Conservation (phyloP, 2,329 filamentous ascomycete genomes). For the Stagonosporopsis tanaceti region DNA sequence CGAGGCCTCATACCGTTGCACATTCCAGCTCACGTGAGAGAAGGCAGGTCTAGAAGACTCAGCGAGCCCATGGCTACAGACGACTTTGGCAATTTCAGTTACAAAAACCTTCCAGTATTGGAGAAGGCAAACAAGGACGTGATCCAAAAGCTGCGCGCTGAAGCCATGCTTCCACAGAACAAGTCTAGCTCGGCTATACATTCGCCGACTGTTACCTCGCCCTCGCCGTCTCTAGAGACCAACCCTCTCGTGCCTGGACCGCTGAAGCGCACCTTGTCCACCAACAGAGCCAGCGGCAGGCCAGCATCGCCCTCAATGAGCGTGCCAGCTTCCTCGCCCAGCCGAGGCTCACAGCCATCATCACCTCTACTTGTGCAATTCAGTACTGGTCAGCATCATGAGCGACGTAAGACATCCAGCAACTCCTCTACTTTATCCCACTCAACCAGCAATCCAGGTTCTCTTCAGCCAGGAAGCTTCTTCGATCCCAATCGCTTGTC, state of each 20-base stretch:
- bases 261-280: slow-evolving; percentile 82
- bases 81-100: slow-evolving; percentile 95
- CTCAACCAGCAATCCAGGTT: slow-evolving; percentile 67
- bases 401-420: slow-evolving; percentile 91
- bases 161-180: slow-evolving; percentile 78
- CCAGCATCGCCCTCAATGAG: slow-evolving; percentile 87
- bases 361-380: slow-evolving; percentile 97
- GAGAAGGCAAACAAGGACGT: slow-evolving; percentile 99
- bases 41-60: slow-evolving; percentile 83
- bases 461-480: slow-evolving; percentile 73
- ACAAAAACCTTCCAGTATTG: slow-evolving; percentile 95
- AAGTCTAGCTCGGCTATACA: slow-evolving; percentile 55
- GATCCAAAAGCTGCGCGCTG: slow-evolving; percentile 92
- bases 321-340: slow-evolving; percentile 86
- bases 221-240: slow-evolving; percentile 77
- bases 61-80: slow-evolving; percentile 90
- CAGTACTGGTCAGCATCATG: slow-evolving; percentile 80
- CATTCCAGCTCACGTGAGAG: slow-evolving; percentile 94
- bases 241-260: slow-evolving; percentile 84
- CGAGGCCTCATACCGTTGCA: slow-evolving; percentile 93
- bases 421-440: slow-evolving; percentile 86
- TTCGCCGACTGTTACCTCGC: slow-evolving; percentile 58
- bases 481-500: slow-evolving; percentile 73
- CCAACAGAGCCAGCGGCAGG: slow-evolving; percentile 74
- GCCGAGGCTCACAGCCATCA: slow-evolving; percentile 80